Evolutionary conservation across 306 rosid genomes (phyloP).

Genomic region (Calophaca sinica): DNA sequence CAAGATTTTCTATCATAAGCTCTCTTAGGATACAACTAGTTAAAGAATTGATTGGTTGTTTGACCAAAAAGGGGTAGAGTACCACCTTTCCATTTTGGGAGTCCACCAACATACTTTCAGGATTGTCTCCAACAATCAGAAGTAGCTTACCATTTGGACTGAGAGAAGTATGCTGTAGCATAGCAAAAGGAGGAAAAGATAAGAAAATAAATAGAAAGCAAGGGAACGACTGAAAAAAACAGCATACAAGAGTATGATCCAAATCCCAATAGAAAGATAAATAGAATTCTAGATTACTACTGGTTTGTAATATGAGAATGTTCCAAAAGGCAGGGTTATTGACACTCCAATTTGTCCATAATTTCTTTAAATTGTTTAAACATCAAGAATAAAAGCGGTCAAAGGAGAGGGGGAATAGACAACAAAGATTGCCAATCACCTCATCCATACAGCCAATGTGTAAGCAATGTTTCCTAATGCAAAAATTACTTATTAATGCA

Average conservation of each 20-base stretch:
- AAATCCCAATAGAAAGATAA: neutral
- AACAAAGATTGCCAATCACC: slow-evolving; percentile 3
- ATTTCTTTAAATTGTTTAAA: neutral
- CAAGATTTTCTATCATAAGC: slow-evolving; percentile 7
- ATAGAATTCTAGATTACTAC: neutral
- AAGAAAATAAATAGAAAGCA: slow-evolving; percentile 20
- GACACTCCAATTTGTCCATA: too few species aligned
- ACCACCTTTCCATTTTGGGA: slow-evolving; percentile 84
- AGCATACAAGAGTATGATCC: neutral
- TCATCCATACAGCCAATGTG: slow-evolving; percentile 2
- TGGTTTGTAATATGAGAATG: too few species aligned
- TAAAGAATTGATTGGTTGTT: slow-evolving; percentile 16
- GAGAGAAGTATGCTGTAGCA: slow-evolving; percentile 75
- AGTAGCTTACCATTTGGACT: slow-evolving; percentile 76
- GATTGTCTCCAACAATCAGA: slow-evolving; percentile 80
- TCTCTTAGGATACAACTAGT: slow-evolving; percentile 14
- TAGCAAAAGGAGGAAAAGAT: neutral
- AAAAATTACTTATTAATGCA: slow-evolving; percentile 7
- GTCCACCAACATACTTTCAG: slow-evolving; percentile 77
- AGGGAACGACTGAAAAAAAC: neutral
- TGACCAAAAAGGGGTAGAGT: slow-evolving; percentile 9
- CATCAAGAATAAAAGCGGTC: neutral
- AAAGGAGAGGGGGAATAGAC: slow-evolving; percentile 9
- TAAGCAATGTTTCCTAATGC: slow-evolving; percentile 23
- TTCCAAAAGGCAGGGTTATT: too few species aligned